Base-by-base conservation (phyloP, 2,329 filamentous ascomycete species). In the Cercospora zeae-maydis region DNA sequence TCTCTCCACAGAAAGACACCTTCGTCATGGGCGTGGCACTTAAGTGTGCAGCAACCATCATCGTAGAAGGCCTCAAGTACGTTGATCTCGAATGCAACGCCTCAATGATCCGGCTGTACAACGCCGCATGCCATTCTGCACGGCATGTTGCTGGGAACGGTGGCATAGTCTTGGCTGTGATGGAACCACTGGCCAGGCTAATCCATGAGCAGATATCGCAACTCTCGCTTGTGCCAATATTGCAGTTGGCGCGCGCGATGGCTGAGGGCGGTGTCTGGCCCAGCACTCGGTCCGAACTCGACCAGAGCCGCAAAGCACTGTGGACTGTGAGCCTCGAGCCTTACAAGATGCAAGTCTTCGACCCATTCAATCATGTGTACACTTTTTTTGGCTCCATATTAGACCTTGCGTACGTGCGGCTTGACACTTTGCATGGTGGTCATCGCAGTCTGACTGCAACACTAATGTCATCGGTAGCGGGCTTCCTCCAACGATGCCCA, bases 311-410 rank as follows among this genome's bases (percentile, higher is more conserved):
- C 55, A 84, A 84, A 55, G 82, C 82, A n/a, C 78, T 93, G 0
- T 92, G 88, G 88, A 86, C 86, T 3, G 83, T 82, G 1, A 75
- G 74, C 39, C 64, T 77, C 6, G 72, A 74, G 21, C 63, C 72
- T 8, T 73, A 58, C 75, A 76, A 55, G 72, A 72, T 16, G 45
- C 70, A 4, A 71, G 73, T 76, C 11, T 77, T 81, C 58, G 78
- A 92, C 69, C 85, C 88, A 0, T 90, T 88, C 66, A 83, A 87
- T 58, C 79, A 85, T 58, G 75, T 96, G 0, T 90, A 92, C 71
- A 82, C 81, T 47, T 81, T 88, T 13, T 77, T 86, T 49, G 81
- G 80, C 59, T 74, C 78, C 13, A 77, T 84, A 0, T 77, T 93
- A 47, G 75, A 76, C 9, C 75, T 75, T 31, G 30, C 57, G n/a